Percentiles rank a stretch among this genome's conserved stretches.
These are phyloP conservation scores for Cryptosporidium ubiquitum DNA, from an alignment of 169 alveolate genomes.

Conservation along the genomic window DNA sequence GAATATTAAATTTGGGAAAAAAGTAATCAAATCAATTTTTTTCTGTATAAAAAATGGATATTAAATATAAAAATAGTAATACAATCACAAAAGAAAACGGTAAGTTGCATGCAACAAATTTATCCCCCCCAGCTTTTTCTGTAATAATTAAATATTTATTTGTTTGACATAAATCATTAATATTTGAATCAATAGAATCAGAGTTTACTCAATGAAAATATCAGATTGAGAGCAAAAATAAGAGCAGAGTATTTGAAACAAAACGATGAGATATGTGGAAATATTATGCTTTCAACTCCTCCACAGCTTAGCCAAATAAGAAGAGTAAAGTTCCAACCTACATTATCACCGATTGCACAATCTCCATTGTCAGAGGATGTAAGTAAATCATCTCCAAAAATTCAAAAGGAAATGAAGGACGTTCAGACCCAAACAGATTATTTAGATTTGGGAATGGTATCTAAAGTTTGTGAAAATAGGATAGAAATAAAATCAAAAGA, in stretches of 20 bases:
- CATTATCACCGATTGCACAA: constrained; percentile 66
- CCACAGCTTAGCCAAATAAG: constrained; percentile 69
- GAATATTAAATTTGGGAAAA: not conserved
- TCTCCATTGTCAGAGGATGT: constrained; percentile 51
- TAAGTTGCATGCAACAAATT: constrained; percentile 18
- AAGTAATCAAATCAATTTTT: not conserved
- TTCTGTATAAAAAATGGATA: not conserved
- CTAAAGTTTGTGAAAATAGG: constrained; percentile 1
- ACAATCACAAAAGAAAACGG: constrained; percentile 69
- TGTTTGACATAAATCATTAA: not conserved
- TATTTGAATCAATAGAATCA: constrained; percentile 40
- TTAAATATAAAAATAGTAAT: constrained; percentile 4
- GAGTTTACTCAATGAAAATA: constrained; percentile 55
- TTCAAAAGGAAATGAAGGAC: constrained; percentile 5
- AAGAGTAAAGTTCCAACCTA: constrained; percentile 65
- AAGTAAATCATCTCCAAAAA: not conserved
- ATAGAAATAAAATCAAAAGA: not conserved
- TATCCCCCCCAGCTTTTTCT: too few species aligned
- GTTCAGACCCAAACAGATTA: constrained; percentile 37
- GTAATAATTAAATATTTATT: not conserved
- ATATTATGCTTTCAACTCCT: constrained; percentile 19
- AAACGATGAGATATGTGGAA: constrained; percentile 11
- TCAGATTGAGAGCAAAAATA: constrained; percentile 64
- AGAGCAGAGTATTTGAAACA: constrained; percentile 16
- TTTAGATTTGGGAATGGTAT: not conserved